Conservation (phyloP, 495 filamentous ascomycete genomes). For the Penicillium silybi region DNA sequence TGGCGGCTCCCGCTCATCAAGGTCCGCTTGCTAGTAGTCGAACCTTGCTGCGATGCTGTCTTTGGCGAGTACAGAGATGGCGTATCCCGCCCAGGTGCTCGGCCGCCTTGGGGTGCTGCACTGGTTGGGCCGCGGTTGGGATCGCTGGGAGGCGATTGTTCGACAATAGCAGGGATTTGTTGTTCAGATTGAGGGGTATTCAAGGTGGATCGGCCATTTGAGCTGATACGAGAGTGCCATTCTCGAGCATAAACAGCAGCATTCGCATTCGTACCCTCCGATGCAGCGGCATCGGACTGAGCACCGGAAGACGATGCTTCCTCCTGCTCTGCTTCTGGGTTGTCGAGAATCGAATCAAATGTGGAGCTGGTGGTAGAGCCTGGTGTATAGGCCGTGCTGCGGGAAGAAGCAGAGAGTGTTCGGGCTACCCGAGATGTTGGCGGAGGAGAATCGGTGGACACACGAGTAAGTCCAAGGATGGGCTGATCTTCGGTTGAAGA, state of each 20-base stretch:
- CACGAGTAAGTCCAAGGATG: slow-evolving; percentile 57
- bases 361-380: slow-evolving; percentile 20
- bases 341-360: slow-evolving; percentile 28
- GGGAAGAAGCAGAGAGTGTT: slow-evolving; percentile 28
- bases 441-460: slow-evolving; percentile 73
- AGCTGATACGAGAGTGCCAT: slow-evolving; percentile 43
- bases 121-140: slow-evolving; percentile 22
- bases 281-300: slow-evolving; percentile 3
- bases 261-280: slow-evolving; percentile 11
- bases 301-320: slow-evolving; percentile 1
- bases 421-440: slow-evolving; percentile 21
- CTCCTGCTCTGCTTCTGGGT: slow-evolving; percentile 22
- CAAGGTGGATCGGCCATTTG: slow-evolving; percentile 46
- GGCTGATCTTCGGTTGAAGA: slow-evolving; percentile 39
- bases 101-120: slow-evolving; percentile 39
- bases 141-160: slow-evolving; percentile 61
- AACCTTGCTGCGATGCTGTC: slow-evolving; percentile 16
- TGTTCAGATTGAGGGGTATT: slow-evolving; percentile 34
- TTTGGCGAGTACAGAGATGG: slow-evolving; percentile 28
- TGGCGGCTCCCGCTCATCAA: slow-evolving; percentile 22
- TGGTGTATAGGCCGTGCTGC: slow-evolving; percentile 18
- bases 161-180: slow-evolving; percentile 63
- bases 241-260: slow-evolving; percentile 29
- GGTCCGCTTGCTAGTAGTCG: slow-evolving; percentile 24
- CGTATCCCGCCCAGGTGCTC: slow-evolving; percentile 50